phyloP scores from a whole-genome alignment of 2,329 filamentous ascomycete genomes.

The Basipetospora chlamydospora region DNA sequence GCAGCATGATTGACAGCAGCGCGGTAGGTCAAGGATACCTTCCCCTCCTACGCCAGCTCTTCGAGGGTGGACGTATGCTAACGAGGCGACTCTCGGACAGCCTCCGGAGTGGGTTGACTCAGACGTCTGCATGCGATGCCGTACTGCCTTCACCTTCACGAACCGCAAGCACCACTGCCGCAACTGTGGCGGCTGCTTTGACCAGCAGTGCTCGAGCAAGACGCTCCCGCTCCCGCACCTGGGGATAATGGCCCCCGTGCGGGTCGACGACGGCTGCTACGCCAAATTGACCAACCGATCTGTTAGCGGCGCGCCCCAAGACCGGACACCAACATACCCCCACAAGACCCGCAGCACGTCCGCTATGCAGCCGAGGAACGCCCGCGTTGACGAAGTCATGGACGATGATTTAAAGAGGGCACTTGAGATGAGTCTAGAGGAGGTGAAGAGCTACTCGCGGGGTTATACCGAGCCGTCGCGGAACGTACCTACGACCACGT shows the following conservation, averaged over 20 bases:
- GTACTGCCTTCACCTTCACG: conserved; percentile 90
- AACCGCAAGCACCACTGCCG: conserved; percentile 97
- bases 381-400: conserved; percentile 77
- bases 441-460: conserved; percentile 61
- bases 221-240: conserved; percentile 77
- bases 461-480: conserved; percentile 53
- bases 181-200: conserved; percentile 96
- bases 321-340: conserved; percentile 33
- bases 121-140: conserved; percentile 96
- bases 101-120: conserved; percentile 97
- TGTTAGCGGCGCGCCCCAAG: conserved; percentile 26
- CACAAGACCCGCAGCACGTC: conserved; percentile 51
- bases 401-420: conserved; percentile 92
- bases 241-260: conserved; percentile 78
- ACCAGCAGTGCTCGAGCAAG: conserved; percentile 87
- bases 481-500: conserved; percentile 21
- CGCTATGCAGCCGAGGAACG: conserved; percentile 78
- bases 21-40: conserved; percentile 60
- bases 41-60: too few species aligned
- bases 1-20: conserved; percentile 94
- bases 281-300: conserved; percentile 60
- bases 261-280: conserved; percentile 94
- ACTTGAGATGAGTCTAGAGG: conserved; percentile 91
- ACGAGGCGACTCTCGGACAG: conserved; percentile 24
- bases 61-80: too few species aligned